A percentile compares a stretch with the other conserved stretches of the same genome.
phyloP scores from a whole-genome alignment of 306 rosid species.

The Lathyrus sativus region DNA sequence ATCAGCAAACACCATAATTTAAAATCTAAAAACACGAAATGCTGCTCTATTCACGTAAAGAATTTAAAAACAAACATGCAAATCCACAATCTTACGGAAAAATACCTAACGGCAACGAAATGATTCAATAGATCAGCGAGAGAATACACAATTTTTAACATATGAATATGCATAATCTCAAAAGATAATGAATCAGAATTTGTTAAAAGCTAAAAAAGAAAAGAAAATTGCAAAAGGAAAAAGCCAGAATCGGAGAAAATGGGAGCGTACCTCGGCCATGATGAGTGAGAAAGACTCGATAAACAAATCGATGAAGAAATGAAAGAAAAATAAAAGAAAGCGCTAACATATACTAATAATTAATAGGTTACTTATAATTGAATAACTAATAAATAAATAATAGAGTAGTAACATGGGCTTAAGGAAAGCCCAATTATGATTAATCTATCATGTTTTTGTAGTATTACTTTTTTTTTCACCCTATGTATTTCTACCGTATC shows the following conservation, averaged over 20 bases:
- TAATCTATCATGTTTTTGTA: neutral
- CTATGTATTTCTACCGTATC: too few relatives aligned
- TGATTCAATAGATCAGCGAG: conserved; percentile 31
- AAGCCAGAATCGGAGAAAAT: conserved; percentile 7
- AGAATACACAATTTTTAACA: neutral
- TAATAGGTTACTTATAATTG: neutral
- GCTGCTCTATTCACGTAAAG: neutral
- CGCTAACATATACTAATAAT: neutral
- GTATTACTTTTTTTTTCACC: too few relatives aligned
- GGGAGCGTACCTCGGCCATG: conserved; percentile 62
- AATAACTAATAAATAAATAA: neutral
- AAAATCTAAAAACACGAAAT: neutral
- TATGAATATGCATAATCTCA: conserved; percentile 14
- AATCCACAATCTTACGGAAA: conserved; percentile 2
- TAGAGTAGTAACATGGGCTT: conserved; percentile 1
- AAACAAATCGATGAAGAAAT: neutral
- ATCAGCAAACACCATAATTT: neutral
- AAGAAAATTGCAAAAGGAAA: neutral
- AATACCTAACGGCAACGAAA: neutral
- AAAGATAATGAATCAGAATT: conserved; percentile 19
- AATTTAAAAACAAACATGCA: neutral
- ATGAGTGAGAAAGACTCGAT: conserved; percentile 34
- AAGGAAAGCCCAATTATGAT: neutral
- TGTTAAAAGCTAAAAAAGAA: neutral
- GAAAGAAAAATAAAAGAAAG: neutral